A percentile compares a stretch with the other conserved stretches of the same genome.
These are phyloP conservation scores for Fusarium sp. DNA, from an alignment of 2,329 filamentous ascomycete genomes.

Conservation along the genomic window DNA sequence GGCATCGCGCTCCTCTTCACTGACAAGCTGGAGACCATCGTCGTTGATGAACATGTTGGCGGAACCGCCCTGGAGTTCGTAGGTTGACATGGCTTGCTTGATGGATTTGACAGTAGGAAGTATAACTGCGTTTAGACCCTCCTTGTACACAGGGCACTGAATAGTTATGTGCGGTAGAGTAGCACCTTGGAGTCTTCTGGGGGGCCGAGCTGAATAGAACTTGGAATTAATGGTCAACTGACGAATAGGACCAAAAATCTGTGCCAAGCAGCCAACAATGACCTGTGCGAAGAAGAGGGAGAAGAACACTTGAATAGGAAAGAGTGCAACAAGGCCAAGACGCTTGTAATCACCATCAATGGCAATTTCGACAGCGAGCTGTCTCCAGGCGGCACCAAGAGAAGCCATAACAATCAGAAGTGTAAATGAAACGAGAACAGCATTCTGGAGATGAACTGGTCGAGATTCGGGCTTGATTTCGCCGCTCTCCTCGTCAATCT, in stretches of 20 bases:
- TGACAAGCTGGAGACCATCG: constrained; percentile 76
- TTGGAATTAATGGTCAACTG: constrained; percentile 82
- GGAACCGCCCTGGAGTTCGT: constrained; percentile 81
- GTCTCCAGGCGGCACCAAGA: constrained; percentile 75
- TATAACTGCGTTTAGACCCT: constrained; percentile 80
- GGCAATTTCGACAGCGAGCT: constrained; percentile 74
- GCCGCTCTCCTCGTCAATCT: constrained; percentile 79
- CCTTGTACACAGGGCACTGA: constrained; percentile 90
- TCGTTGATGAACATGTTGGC: constrained; percentile 83
- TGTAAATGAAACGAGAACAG: constrained; percentile 74
- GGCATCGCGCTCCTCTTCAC: constrained; percentile 69
- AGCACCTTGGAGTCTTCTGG: constrained; percentile 67
- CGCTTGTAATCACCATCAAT: constrained; percentile 73
- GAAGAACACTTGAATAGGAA: constrained; percentile 81
- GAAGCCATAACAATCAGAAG: constrained; percentile 73
- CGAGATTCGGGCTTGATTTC: constrained; percentile 72
- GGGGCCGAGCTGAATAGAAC: constrained; percentile 81
- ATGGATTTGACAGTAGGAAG: constrained; percentile 80
- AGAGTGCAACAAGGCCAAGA: constrained; percentile 72
- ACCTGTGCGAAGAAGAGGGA: constrained; percentile 85
- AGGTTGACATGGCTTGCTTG: constrained; percentile 81
- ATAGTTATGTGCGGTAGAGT: constrained; percentile 80
- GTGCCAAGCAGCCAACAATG: constrained; percentile 78
- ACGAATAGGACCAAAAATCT: constrained; percentile 79
- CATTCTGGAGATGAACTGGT: constrained; percentile 76